A percentile compares a stretch with the other conserved stretches of the same genome.
phyloP scores from a whole-genome alignment of 2,329 filamentous ascomycete genomes.

The Neonectria ditissima region DNA sequence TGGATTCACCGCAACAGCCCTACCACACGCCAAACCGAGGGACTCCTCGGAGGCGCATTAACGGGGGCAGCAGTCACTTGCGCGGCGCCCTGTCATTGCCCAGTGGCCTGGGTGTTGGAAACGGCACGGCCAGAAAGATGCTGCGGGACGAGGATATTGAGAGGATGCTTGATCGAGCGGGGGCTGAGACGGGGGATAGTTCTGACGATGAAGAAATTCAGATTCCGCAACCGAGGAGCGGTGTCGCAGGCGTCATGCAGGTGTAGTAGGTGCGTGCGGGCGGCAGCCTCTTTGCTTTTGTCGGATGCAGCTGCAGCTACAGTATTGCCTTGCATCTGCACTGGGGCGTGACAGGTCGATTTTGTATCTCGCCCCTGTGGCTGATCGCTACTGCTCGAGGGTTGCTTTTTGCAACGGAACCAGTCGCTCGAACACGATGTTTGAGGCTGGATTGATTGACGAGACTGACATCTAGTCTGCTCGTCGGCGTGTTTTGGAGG shows the following conservation, averaged over 20 bases:
- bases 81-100: conserved; percentile 61
- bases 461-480: conserved; percentile 8
- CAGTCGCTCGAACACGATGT: conserved; percentile 1
- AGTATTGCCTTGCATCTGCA: conserved; percentile 8
- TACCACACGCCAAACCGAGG: conserved; percentile 46
- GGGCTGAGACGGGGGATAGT: conserved; percentile 62
- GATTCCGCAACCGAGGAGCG: conserved; percentile 53
- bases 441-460: conserved; percentile 7
- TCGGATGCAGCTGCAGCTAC: conserved; percentile 17
- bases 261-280: conserved; percentile 36
- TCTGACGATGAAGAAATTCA: conserved; percentile 70
- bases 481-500: neutral
- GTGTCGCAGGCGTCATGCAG: conserved; percentile 47
- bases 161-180: conserved; percentile 66
- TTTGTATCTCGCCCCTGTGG: conserved; percentile 1
- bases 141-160: conserved; percentile 69
- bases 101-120: conserved; percentile 58
- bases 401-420: conserved; percentile 2
- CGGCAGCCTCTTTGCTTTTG: conserved; percentile 20
- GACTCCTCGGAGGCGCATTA: conserved; percentile 58
- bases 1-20: conserved; percentile 52
- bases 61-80: conserved; percentile 53
- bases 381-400: conserved; percentile 2
- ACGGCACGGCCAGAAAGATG: conserved; percentile 50
- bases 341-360: conserved; percentile 11